phyloP scores from a whole-genome alignment of 1,284 basidiomycete genomes.

The Fistulina hepatica region DNA sequence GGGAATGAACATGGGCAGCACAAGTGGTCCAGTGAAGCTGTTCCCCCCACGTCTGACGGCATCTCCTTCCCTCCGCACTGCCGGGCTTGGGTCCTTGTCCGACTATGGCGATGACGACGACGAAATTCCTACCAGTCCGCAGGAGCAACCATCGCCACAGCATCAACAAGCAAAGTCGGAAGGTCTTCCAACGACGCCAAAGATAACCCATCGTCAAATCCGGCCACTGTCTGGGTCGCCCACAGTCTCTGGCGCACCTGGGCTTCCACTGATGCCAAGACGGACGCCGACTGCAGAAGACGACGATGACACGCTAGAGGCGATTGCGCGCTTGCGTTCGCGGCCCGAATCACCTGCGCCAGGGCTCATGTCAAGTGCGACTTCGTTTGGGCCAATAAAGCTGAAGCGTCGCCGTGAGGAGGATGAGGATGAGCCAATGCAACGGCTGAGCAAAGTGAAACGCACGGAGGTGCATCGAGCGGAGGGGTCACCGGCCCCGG shows the following conservation, averaged over 20 bases:
- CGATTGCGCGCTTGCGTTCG: slow-evolving; percentile 27
- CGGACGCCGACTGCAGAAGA: slow-evolving; percentile 24
- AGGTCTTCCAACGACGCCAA: slow-evolving; percentile 7
- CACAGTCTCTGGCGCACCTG: slow-evolving; percentile 11
- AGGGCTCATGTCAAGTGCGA: slow-evolving; percentile 33
- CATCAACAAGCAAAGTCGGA: slow-evolving; percentile 2
- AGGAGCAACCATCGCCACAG: slow-evolving; percentile 1
- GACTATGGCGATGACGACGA: slow-evolving; percentile 67
- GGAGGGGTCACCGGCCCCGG: too few species aligned
- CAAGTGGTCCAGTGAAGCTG: slow-evolving; percentile 28
- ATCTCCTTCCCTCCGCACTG: slow-evolving; percentile 30
- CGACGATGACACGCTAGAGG: slow-evolving; percentile 43
- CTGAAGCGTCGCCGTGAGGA: slow-evolving; percentile 56
- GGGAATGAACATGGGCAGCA: slow-evolving; percentile 13
- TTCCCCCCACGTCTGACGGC: slow-evolving; percentile 28
- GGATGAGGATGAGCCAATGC: slow-evolving; percentile 62
- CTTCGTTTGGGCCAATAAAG: slow-evolving; percentile 30
- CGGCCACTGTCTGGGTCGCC: neutral
- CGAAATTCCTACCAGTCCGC: slow-evolving; percentile 19
- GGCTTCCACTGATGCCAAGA: slow-evolving; percentile 27
- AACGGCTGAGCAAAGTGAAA: slow-evolving; percentile 46
- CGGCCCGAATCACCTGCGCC: slow-evolving; percentile 30
- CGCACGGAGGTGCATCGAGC: slow-evolving; percentile 37
- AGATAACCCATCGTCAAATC: slow-evolving; percentile 5
- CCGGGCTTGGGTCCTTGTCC: slow-evolving; percentile 47